A percentile compares a stretch with the other conserved stretches of the same genome.
Conservation (phyloP, 2,329 filamentous ascomycete species). For the Aspergillus sclerotialis region DNA sequence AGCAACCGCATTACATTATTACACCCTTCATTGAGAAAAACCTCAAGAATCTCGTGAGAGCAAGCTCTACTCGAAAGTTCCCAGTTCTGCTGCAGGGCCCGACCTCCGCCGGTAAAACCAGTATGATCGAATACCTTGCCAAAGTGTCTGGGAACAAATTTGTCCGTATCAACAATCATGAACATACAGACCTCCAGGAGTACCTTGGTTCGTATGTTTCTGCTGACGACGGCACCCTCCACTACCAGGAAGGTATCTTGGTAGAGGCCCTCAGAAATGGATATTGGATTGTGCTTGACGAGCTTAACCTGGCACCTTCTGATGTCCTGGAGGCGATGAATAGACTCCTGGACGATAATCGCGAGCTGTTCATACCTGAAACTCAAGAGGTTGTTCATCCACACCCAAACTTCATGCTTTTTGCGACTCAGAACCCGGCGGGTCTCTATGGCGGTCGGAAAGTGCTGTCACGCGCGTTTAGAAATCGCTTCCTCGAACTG, state of each 20-base stretch:
- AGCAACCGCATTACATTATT: conserved; percentile 87
- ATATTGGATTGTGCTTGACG: conserved; percentile 97
- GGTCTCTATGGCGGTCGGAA: conserved; percentile 94
- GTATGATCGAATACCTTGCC: conserved; percentile 98
- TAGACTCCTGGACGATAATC: conserved; percentile 88
- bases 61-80: conserved; percentile 84
- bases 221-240: conserved; percentile 71
- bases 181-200: conserved; percentile 96
- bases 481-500: conserved; percentile 92
- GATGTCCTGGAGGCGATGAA: conserved; percentile 97
- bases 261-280: conserved; percentile 88
- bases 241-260: conserved; percentile 87
- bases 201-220: conserved; percentile 95
- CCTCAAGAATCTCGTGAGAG: conserved; percentile 85
- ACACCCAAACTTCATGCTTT: conserved; percentile 93
- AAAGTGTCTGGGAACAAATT: conserved; percentile 95
- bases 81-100: conserved; percentile 94
- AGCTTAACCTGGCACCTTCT: conserved; percentile 92
- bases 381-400: conserved; percentile 91
- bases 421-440: conserved; percentile 94
- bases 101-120: conserved; percentile 95
- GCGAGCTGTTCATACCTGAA: conserved; percentile 91
- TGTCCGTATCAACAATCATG: conserved; percentile 98
- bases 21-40: conserved; percentile 94
- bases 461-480: conserved; percentile 84